phyloP scores from a whole-genome alignment of 2,329 filamentous ascomycete species.

The Xylariales sp. region DNA sequence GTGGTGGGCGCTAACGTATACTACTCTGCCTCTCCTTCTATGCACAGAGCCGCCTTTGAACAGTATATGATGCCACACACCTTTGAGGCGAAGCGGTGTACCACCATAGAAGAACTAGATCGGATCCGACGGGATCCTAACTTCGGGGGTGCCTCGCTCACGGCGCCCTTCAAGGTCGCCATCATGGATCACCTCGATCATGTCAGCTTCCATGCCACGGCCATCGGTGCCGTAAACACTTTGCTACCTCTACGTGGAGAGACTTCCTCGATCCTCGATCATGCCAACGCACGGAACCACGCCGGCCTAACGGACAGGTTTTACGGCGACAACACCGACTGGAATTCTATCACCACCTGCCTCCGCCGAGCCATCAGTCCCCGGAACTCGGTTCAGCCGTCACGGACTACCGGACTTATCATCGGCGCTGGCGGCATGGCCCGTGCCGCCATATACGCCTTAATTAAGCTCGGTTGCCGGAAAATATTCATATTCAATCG shows the following conservation, averaged over 20 bases:
- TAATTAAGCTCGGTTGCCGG: conserved; percentile 77
- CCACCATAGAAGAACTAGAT: conserved; percentile 70
- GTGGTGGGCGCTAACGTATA: conserved; percentile 75
- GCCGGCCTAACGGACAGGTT: conserved; percentile 71
- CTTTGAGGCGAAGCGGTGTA: conserved; percentile 70
- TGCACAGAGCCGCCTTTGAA: conserved; percentile 76
- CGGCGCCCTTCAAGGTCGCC: conserved; percentile 77
- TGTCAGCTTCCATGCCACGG: conserved; percentile 74
- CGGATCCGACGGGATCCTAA: conserved; percentile 67
- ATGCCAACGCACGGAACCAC: conserved; percentile 68
- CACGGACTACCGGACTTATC: conserved; percentile 65
- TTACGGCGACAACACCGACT: conserved; percentile 78
- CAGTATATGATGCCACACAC: conserved; percentile 75
- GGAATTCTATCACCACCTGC: conserved; percentile 72
- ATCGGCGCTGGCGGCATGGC: conserved; percentile 78
- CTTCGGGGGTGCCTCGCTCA: conserved; percentile 76
- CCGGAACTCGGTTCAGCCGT: conserved; percentile 68
- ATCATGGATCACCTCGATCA: conserved; percentile 73
- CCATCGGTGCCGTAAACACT: conserved; percentile 79
- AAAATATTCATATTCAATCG: conserved; percentile 80
- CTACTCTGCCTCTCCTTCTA: conserved; percentile 77
- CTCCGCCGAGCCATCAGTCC: conserved; percentile 77
- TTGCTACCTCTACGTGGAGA: conserved; percentile 72
- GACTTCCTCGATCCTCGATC: conserved; percentile 61
- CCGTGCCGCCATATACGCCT: conserved; percentile 77